phyloP scores from a whole-genome alignment of 2,329 filamentous ascomycete genomes.

The Colletotrichum somersetense region DNA sequence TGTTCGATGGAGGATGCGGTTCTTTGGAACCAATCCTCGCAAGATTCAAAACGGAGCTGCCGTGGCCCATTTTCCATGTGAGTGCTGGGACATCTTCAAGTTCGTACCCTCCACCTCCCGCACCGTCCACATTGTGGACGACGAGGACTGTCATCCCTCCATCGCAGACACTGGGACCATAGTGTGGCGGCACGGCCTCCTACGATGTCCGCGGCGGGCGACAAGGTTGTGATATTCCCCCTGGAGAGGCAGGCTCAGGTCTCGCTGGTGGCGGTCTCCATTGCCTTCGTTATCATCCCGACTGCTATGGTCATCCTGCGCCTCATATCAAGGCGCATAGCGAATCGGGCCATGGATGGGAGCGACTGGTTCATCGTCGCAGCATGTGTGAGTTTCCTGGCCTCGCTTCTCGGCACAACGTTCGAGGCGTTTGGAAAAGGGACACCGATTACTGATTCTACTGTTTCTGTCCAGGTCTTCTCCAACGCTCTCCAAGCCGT shows the following conservation, averaged over 20 bases:
- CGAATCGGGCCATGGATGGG: conserved; percentile 20
- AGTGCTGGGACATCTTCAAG: conserved; percentile 1
- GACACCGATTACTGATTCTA: neutral
- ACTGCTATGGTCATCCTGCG: conserved; percentile 24
- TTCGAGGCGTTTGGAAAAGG: neutral
- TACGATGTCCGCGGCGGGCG: conserved; percentile 7
- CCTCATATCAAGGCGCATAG: conserved; percentile 32
- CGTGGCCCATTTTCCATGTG: conserved; percentile 5
- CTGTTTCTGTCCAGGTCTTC: conserved; percentile 18
- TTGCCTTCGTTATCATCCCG: conserved; percentile 30
- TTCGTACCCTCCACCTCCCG: neutral
- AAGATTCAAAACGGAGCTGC: conserved; percentile 6
- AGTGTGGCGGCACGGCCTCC: conserved; percentile 25
- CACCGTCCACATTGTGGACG: conserved; percentile 2
- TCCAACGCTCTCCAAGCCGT: conserved; percentile 32
- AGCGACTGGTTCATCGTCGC: conserved; percentile 37
- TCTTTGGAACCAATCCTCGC: neutral
- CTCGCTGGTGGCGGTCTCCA: conserved; percentile 31
- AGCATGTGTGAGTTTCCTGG: conserved; percentile 12
- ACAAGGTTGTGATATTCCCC: conserved; percentile 12
- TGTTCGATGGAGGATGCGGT: neutral
- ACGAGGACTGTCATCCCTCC: neutral
- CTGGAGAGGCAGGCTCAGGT: conserved; percentile 30
- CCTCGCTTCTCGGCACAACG: neutral
- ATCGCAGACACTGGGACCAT: neutral